Percentiles rank a stretch among this genome's conserved stretches.
Evolutionary conservation across 2,329 filamentous ascomycete genomes (phyloP).

Genomic region (Cladorrhinum sp.): DNA sequence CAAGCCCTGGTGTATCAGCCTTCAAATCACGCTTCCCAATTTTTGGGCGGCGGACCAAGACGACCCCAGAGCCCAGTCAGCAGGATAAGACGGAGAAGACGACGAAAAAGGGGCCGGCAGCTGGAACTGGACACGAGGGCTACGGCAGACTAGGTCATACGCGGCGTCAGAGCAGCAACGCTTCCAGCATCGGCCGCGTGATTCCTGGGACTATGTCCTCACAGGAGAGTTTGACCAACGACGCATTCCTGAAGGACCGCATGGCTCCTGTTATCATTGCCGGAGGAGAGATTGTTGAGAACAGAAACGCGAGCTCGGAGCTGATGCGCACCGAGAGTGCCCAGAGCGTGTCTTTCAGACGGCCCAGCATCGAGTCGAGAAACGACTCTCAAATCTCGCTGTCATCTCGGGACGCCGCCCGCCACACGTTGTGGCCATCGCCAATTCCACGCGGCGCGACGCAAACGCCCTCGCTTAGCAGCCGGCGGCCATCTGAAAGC

Average conservation of each 20-base stretch:
- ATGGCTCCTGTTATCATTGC: slow-evolving; percentile 66
- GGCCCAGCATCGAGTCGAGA: slow-evolving; percentile 44
- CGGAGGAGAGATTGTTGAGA: slow-evolving; percentile 60
- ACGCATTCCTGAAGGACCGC: slow-evolving; percentile 58
- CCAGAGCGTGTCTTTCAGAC: slow-evolving; percentile 42
- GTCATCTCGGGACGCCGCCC: slow-evolving; percentile 39
- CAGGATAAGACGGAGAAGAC: slow-evolving; percentile 57
- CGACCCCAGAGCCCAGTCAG: slow-evolving; percentile 47
- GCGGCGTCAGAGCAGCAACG: slow-evolving; percentile 58
- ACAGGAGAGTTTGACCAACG: slow-evolving; percentile 49
- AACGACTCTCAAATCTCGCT: slow-evolving; percentile 41
- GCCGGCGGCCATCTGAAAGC: slow-evolving; percentile 51
- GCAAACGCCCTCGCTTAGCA: slow-evolving; percentile 27
- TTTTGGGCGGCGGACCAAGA: slow-evolving; percentile 71
- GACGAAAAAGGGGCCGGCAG: slow-evolving; percentile 72
- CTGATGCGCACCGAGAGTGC: slow-evolving; percentile 49
- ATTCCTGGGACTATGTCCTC: slow-evolving; percentile 45
- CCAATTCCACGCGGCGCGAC: slow-evolving; percentile 42
- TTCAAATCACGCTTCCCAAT: slow-evolving; percentile 69
- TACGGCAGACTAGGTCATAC: slow-evolving; percentile 64
- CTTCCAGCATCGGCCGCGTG: slow-evolving; percentile 36
- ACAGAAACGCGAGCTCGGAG: slow-evolving; percentile 53
- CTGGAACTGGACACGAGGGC: slow-evolving; percentile 91
- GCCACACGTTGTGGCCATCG: slow-evolving; percentile 53
- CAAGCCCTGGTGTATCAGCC: slow-evolving; percentile 55